Percentiles rank a stretch among this genome's conserved stretches.
Conservation (phyloP, 805 yeast genomes). For the Candida anglica region DNA sequence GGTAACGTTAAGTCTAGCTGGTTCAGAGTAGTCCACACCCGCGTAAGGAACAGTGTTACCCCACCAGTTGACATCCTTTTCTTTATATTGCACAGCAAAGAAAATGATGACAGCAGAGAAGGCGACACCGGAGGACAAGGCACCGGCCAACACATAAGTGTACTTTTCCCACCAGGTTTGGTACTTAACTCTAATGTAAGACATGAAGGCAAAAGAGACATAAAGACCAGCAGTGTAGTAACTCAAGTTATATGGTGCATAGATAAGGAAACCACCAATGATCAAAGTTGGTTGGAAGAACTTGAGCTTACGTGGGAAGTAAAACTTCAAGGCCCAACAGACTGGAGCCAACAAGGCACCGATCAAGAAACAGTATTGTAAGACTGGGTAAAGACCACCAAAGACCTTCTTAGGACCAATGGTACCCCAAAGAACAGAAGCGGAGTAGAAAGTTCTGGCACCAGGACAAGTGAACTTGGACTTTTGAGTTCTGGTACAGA, state of each 20-base stretch:
- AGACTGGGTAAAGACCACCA: constrained; percentile 32
- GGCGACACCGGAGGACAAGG: constrained; percentile 30
- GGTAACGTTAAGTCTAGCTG: no score
- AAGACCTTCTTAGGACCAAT: constrained; percentile 55
- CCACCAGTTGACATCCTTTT: constrained; percentile 28
- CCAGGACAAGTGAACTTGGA: constrained; percentile 22
- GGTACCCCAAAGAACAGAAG: constrained; percentile 50
- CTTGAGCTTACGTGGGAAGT: not conserved
- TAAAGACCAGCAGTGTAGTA: constrained; percentile 28
- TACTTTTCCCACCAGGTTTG: constrained; percentile 33
- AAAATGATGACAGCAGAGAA: constrained; percentile 29
- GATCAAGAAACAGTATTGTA: constrained; percentile 30
- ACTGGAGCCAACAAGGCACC: constrained; percentile 26
- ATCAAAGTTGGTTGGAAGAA: constrained; percentile 33
- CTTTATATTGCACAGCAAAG: no score
- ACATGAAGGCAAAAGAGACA: constrained; percentile 22
- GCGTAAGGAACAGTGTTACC: constrained; percentile 15
- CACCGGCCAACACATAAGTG: no score
- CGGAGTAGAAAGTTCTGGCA: constrained; percentile 36
- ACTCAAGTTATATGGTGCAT: constrained; percentile 30
- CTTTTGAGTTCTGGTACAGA: constrained; percentile 14
- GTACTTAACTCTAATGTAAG: constrained; percentile 22
- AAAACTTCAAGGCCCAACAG: constrained; percentile 5
- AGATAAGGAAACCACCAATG: constrained; percentile 27
- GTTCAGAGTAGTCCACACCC: no score